Evolutionary conservation across 2,329 filamentous ascomycete species (phyloP).

Genomic region (Diaporthe sp.): DNA sequence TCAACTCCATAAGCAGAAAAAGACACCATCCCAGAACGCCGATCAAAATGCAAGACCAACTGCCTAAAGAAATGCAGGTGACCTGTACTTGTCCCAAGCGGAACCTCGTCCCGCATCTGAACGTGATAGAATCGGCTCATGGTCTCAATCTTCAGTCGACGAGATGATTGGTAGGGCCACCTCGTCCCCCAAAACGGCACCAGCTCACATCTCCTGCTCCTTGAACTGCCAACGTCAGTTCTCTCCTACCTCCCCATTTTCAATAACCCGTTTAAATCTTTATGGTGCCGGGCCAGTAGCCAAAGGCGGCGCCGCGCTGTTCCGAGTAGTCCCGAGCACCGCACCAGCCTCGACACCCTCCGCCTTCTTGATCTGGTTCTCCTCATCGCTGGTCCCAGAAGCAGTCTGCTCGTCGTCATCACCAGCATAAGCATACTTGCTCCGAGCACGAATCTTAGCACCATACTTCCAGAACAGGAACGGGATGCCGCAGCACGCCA

Average conservation of each 20-base stretch:
- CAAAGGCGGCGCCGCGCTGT: constrained; percentile 7
- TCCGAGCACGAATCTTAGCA: constrained; percentile 75
- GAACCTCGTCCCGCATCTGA: neutral
- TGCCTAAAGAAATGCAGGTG: neutral
- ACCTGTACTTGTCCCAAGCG: neutral
- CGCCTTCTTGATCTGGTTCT: constrained; percentile 46
- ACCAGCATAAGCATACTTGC: constrained; percentile 79
- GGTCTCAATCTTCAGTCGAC: neutral
- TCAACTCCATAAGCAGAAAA: constrained; percentile 10
- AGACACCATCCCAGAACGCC: neutral
- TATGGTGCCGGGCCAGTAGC: constrained; percentile 23
- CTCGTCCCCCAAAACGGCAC: neutral
- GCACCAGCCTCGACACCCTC: constrained; percentile 25
- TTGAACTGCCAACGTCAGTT: too few species aligned
- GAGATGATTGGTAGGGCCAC: neutral
- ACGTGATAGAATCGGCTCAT: neutral
- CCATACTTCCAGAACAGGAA: constrained; percentile 86
- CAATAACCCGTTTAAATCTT: too few species aligned
- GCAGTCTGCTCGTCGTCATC: constrained; percentile 58
- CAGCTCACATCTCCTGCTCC: neutral
- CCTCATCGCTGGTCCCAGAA: constrained; percentile 49
- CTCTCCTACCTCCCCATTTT: neutral
- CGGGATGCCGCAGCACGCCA: constrained; percentile 86
- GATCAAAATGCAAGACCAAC: neutral
- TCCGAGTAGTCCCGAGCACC: constrained; percentile 6